Evolutionary conservation across 768 basidiomycete genomes (phyloP), one percentile per base, ranked within the genome.

Genomic region (Termitomyces sp.): DNA sequence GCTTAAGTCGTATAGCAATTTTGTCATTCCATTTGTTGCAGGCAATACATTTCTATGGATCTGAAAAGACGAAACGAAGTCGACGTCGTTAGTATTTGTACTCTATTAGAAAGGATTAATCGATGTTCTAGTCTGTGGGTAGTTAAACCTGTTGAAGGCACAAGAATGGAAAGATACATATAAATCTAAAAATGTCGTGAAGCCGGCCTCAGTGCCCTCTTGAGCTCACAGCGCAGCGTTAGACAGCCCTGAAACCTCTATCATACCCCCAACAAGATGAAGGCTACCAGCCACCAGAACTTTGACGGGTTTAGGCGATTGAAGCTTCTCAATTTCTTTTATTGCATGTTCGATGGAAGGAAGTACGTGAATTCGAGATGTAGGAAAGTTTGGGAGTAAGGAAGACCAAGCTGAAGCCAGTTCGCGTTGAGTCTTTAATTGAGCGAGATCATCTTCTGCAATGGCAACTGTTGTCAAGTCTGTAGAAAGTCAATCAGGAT

Each of bases 271-370:
- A 7, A 98, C 88, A 16, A 99, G 82, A 75, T 96, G 96, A 64
- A 99, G 72, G 73, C 94, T 97, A 4, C 97, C 97, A 3, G 94
- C 83, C 7, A 96, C 94, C 16, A 99, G 79, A n/a, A 94, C 85
- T 59, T 90, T 80, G 1, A 74, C 68, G 45, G 66, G 69, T 48
- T 59, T 65, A 42, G 70, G 65, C 2, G 70, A 66, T 5, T 69
- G 68, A n/a, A 85, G 68, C 3, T 73, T 67, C 13, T 86, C 81
- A 4, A 94, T 82, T 28, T 85, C 68, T 35, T 81, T 78, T n/a
- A 98, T 79, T 4, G 96, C 94, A 69, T 98, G 89, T 71, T 98
- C 88, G 56, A 99, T 88, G 9, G 94, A 94, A 0, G 91, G 88
- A 13, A 96, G 75, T 42, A 95, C 89, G 68, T 96, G 87, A 20